A percentile compares a stretch with the other conserved stretches of the same genome.
phyloP scores from a whole-genome alignment of 345 rosid species.

The Sonneratia caseolaris region DNA sequence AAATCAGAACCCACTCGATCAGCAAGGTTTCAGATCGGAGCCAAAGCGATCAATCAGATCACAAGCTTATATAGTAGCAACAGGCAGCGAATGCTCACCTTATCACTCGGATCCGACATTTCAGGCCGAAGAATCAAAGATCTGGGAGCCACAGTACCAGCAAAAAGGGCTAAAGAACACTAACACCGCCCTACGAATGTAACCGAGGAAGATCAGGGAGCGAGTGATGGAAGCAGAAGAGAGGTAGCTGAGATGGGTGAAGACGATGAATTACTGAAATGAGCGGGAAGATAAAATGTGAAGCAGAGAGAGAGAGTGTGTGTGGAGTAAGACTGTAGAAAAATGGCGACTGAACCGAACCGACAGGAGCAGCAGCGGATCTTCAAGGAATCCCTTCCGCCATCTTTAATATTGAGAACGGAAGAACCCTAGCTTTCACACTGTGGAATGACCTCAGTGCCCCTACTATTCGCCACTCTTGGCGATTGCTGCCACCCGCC shows the following conservation, averaged over 20 bases:
- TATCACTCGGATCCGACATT: constrained; percentile 19
- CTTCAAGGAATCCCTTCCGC: constrained; percentile 1
- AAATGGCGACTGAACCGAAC: constrained; percentile 5
- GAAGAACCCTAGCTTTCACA: constrained; percentile 15
- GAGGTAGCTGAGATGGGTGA: background rate
- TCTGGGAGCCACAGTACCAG: constrained; percentile 1
- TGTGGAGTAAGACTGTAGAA: background rate
- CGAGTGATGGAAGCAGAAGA: background rate
- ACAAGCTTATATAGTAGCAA: background rate
- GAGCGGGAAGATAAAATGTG: background rate
- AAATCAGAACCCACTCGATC: background rate
- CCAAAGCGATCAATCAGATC: background rate
- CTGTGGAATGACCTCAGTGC: background rate
- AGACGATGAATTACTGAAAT: background rate
- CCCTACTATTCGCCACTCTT: background rate
- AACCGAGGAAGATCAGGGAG: background rate
- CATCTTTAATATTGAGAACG: background rate
- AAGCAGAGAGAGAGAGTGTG: background rate
- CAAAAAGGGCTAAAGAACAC: background rate
- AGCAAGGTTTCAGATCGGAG: constrained; percentile 3
- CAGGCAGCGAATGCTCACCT: constrained; percentile 13
- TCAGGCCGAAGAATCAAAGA: background rate
- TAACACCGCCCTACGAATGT: background rate
- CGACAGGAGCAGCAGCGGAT: constrained; percentile 11
- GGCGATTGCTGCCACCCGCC: constrained; percentile 12